Conservation (phyloP, 164 flowering plant genomes). For the Pachysandra terminalis region DNA sequence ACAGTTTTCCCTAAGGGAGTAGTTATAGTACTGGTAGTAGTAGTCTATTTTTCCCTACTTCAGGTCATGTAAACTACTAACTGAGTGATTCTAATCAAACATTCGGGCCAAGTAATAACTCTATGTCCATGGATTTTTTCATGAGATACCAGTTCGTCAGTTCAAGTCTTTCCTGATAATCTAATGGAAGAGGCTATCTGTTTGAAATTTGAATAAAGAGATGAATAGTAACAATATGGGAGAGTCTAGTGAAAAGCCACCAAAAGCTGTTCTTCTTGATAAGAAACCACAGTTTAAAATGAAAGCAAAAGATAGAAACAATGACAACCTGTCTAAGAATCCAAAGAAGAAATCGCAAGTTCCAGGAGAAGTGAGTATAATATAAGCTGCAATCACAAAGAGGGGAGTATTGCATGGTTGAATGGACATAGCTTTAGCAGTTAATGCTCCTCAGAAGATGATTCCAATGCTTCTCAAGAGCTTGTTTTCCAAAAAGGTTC, state of each 20-base stretch:
- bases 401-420: constrained; percentile 24
- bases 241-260: no score
- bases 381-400: no score
- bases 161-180: no score
- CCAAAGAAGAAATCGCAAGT: constrained; percentile 48
- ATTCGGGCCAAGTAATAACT: constrained; percentile 14
- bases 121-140: constrained; percentile 34
- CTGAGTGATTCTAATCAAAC: constrained; percentile 17
- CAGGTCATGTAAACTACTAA: constrained; percentile 22
- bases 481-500: no score
- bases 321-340: constrained; percentile 22
- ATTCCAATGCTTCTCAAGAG: constrained; percentile 53
- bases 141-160: constrained; percentile 23
- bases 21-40: constrained; percentile 21
- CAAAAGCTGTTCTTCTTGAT: constrained; percentile 10
- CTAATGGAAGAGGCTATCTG: no score
- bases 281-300: constrained; percentile 17
- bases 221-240: constrained; percentile 19
- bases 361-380: no score
- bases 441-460: constrained; percentile 65
- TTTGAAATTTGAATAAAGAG: no score
- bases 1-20: no score
- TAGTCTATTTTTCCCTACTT: constrained; percentile 18
- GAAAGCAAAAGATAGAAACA: constrained; percentile 21
- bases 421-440: constrained; percentile 42